phyloP scores from a whole-genome alignment of 768 basidiomycete species.

The Coprinopsis marcescibilis region DNA sequence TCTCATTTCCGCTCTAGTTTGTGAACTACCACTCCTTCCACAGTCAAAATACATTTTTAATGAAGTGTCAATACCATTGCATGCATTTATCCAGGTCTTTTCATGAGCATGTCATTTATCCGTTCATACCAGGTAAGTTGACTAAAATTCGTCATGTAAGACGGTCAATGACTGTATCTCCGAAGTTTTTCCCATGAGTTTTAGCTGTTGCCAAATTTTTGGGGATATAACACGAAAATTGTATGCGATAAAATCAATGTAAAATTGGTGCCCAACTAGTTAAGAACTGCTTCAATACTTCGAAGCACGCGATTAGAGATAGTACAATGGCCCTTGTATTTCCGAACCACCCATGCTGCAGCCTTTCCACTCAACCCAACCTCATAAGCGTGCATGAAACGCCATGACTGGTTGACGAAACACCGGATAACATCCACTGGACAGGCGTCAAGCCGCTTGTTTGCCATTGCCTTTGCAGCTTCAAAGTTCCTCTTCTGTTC shows the following conservation, averaged over 20 bases:
- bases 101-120: neutral
- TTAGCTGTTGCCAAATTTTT: too few species aligned
- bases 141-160: neutral
- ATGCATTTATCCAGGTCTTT: neutral
- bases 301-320: constrained; percentile 12
- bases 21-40: neutral
- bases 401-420: constrained; percentile 30
- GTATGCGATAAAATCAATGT: neutral
- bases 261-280: constrained; percentile 2
- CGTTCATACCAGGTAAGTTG: neutral
- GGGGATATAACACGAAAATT: too few species aligned
- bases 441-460: constrained; percentile 26
- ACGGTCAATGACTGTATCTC: constrained; percentile 1
- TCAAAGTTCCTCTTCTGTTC: constrained; percentile 24
- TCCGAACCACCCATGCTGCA: constrained; percentile 31
- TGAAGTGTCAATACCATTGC: neutral
- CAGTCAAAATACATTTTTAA: neutral
- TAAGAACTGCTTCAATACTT: constrained; percentile 2
- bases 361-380: constrained; percentile 29
- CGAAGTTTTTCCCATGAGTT: too few species aligned
- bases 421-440: constrained; percentile 28
- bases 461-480: constrained; percentile 21
- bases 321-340: constrained; percentile 27
- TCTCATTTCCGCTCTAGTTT: neutral
- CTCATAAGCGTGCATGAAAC: constrained; percentile 29